Evolutionary conservation across 2,329 filamentous ascomycete species (phyloP).

Genomic region (Clonostachys byssicola): DNA sequence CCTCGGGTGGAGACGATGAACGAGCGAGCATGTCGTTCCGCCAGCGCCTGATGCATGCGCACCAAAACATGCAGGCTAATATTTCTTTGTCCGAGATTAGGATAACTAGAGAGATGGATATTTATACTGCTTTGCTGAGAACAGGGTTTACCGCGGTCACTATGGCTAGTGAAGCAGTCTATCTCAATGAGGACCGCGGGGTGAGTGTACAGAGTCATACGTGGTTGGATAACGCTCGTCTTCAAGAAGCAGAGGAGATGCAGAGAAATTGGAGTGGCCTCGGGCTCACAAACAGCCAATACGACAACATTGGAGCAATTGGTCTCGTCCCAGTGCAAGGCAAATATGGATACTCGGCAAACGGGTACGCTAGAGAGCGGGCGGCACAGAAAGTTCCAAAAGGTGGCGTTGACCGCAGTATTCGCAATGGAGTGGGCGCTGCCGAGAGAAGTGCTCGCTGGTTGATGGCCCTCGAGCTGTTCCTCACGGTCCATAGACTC

Average conservation of each 20-base stretch:
- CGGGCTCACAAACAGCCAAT: constrained; percentile 39
- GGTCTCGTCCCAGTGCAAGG: constrained; percentile 48
- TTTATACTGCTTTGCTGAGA: constrained; percentile 85
- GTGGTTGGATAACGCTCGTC: constrained; percentile 86
- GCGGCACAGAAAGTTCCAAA: constrained; percentile 55
- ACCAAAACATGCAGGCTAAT: constrained; percentile 89
- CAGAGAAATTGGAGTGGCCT: constrained; percentile 45
- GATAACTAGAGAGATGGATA: constrained; percentile 86
- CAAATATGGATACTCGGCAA: constrained; percentile 34
- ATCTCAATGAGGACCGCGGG: constrained; percentile 81
- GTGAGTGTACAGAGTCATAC: constrained; percentile 74
- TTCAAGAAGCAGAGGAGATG: constrained; percentile 68
- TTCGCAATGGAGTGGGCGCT: constrained; percentile 69
- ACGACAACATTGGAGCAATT: constrained; percentile 49
- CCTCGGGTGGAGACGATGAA: constrained; percentile 16
- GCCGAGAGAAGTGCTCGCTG: constrained; percentile 75
- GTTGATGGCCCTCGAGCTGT: constrained; percentile 71
- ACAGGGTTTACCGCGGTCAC: constrained; percentile 86
- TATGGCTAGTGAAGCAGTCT: constrained; percentile 92
- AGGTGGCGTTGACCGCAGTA: constrained; percentile 37
- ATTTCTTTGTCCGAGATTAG: constrained; percentile 77
- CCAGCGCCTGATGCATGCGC: constrained; percentile 66
- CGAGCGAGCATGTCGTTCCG: constrained; percentile 30
- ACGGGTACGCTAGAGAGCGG: constrained; percentile 66
- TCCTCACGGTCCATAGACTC: constrained; percentile 62